These are phyloP conservation scores for Erysimum pusillum DNA, from an alignment of 441 rosid genomes.

Conservation along the genomic window DNA sequence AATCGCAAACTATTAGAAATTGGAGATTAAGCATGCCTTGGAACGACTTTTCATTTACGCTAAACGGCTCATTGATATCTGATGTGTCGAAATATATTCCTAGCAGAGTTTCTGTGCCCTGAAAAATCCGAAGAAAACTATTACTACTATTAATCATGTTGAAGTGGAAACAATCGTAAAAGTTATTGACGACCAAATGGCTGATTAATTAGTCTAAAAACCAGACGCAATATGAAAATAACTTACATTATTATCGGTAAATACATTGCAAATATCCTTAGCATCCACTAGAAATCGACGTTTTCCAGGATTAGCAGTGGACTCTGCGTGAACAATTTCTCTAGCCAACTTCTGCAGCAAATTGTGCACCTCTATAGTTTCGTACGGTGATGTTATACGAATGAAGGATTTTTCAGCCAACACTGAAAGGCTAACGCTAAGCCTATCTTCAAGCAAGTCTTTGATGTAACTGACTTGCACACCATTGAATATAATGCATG, in stretches of 20 bases:
- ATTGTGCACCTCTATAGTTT: not conserved
- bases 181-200: not conserved
- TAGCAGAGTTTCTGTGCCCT: not conserved
- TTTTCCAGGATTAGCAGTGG: not conserved
- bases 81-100: slow-evolving; percentile 1
- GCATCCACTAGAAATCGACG: not conserved
- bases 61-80: not conserved
- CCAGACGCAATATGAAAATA: not conserved
- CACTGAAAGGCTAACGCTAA: not conserved
- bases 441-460: not conserved
- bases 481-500: slow-evolving; percentile 21
- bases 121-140: not conserved
- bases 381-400: not conserved
- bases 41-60: not conserved
- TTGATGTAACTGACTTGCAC: not conserved
- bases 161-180: no score
- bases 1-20: not conserved
- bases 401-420: slow-evolving; percentile 23
- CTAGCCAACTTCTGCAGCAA: not conserved
- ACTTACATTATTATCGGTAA: not conserved
- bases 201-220: not conserved
- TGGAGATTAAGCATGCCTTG: slow-evolving; percentile 12
- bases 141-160: not conserved
- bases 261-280: not conserved
- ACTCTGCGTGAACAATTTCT: not conserved